Conservation (phyloP, 306 rosid species). For the Malus sylvestris region DNA sequence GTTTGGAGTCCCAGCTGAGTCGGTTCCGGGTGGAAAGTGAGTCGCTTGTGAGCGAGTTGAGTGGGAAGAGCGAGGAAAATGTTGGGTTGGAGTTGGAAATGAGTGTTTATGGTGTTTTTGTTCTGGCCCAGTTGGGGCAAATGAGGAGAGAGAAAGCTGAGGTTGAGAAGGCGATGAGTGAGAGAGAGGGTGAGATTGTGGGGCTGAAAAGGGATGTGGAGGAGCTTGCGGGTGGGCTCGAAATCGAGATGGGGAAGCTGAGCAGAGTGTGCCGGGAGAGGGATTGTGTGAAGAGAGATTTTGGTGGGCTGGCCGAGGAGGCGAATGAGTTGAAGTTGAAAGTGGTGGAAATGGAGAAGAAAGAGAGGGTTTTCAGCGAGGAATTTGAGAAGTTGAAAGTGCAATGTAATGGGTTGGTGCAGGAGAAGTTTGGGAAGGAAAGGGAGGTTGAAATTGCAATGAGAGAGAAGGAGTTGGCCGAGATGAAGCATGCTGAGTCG, state of each 20-base stretch:
- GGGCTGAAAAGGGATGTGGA: conserved; percentile 18
- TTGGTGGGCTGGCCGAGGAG: conserved; percentile 16
- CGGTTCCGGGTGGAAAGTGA: conserved; percentile 20
- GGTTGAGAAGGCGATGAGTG: conserved; percentile 19
- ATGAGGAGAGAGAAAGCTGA: conserved; percentile 30
- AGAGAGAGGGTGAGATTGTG: conserved; percentile 30
- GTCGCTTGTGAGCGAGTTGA: conserved; percentile 22
- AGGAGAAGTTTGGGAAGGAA: conserved; percentile 29
- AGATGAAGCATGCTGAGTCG: conserved; percentile 27
- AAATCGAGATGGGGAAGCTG: conserved; percentile 24
- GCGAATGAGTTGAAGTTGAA: conserved; percentile 26
- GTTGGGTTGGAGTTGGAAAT: conserved; percentile 35
- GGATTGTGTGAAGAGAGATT: conserved; percentile 27
- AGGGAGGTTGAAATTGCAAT: conserved; percentile 12
- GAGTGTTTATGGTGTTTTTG: conserved; percentile 23
- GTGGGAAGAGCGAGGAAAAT: conserved; percentile 5
- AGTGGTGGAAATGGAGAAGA: conserved; percentile 24
- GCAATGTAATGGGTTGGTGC: conserved; percentile 16
- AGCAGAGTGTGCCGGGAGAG: conserved; percentile 32
- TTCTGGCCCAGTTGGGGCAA: conserved; percentile 32
- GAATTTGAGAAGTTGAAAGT: conserved; percentile 25
- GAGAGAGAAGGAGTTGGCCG: conserved; percentile 32
- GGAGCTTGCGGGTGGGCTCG: conserved; percentile 18
- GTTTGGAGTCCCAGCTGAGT: conserved; percentile 27
- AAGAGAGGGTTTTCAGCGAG: conserved; percentile 14